Evolutionary conservation across 257 asterid genomes (phyloP).

Genomic region (Solanum habrochaites): DNA sequence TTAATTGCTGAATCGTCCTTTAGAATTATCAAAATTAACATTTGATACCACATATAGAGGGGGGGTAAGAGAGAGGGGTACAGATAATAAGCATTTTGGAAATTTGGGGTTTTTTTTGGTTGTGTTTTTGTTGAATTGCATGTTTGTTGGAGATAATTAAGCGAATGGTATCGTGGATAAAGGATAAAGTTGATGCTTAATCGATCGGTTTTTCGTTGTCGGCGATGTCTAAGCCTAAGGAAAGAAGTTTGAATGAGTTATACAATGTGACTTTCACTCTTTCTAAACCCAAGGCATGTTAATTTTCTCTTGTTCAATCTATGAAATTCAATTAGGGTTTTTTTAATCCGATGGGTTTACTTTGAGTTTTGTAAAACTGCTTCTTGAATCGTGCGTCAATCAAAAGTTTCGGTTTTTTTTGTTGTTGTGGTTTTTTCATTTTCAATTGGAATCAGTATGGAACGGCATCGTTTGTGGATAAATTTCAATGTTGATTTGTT

Average conservation of each 20-base stretch:
- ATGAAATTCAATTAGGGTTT: conserved; percentile 30
- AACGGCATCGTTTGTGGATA: neutral
- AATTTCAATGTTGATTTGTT: neutral
- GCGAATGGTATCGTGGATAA: neutral
- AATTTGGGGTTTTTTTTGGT: neutral
- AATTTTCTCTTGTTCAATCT: neutral
- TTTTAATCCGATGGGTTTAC: neutral
- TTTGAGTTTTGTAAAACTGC: neutral
- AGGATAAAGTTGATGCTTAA: conserved; percentile 23
- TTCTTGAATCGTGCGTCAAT: neutral
- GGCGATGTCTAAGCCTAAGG: conserved; percentile 45
- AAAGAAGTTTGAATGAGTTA: conserved; percentile 38
- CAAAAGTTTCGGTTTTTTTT: neutral
- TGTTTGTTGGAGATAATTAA: conserved; percentile 2
- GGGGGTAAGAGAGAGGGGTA: neutral
- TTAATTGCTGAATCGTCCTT: neutral
- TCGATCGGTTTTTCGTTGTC: conserved; percentile 15
- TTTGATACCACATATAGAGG: neutral
- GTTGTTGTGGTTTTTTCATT: neutral
- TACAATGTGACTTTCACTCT: conserved; percentile 43
- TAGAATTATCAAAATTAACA: neutral
- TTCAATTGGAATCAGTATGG: neutral
- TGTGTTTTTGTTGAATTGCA: neutral
- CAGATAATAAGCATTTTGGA: neutral
- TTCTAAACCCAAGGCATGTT: conserved; percentile 44